Conservation (phyloP, 1,284 basidiomycete genomes). For the Cryptococcus deneoformans region DNA sequence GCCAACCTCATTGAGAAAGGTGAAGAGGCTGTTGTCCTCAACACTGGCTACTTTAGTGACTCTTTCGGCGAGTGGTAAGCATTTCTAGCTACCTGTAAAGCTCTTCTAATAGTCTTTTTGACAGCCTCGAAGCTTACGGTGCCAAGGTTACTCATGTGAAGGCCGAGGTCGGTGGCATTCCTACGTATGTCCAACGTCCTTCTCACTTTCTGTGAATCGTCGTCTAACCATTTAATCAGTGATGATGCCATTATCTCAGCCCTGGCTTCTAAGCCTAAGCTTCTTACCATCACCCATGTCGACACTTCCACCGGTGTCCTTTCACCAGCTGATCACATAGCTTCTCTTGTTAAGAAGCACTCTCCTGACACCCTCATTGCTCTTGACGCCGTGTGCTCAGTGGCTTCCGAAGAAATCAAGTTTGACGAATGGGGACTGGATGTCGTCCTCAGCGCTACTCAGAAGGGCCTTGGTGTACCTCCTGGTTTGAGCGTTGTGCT, state of each 20-base stretch:
- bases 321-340: slow-evolving; percentile 76
- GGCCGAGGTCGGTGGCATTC: slow-evolving; percentile 76
- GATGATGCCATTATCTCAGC: slow-evolving; percentile 54
- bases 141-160: slow-evolving; percentile 83
- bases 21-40: slow-evolving; percentile 68
- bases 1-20: slow-evolving; percentile 76
- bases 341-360: slow-evolving; percentile 68
- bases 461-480: slow-evolving; percentile 95
- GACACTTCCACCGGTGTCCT: slow-evolving; percentile 92
- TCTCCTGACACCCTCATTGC: slow-evolving; percentile 87
- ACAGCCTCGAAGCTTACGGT: slow-evolving; percentile 81
- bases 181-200: slow-evolving; percentile 48
- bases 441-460: slow-evolving; percentile 82
- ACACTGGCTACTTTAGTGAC: slow-evolving; percentile 85
- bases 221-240: slow-evolving; percentile 14
- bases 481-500: slow-evolving; percentile 87
- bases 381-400: slow-evolving; percentile 91
- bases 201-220: neutral
- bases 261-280: slow-evolving; percentile 75
- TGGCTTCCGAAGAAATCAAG: slow-evolving; percentile 92
- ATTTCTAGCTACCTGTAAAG: too few species aligned
- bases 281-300: slow-evolving; percentile 84
- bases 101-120: neutral
- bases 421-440: slow-evolving; percentile 95
- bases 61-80: slow-evolving; percentile 74